Percentiles rank a stretch among this genome's conserved stretches.
These are phyloP conservation scores for Aciculosporium take DNA, from an alignment of 2,329 filamentous ascomycete genomes.

Conservation along the genomic window DNA sequence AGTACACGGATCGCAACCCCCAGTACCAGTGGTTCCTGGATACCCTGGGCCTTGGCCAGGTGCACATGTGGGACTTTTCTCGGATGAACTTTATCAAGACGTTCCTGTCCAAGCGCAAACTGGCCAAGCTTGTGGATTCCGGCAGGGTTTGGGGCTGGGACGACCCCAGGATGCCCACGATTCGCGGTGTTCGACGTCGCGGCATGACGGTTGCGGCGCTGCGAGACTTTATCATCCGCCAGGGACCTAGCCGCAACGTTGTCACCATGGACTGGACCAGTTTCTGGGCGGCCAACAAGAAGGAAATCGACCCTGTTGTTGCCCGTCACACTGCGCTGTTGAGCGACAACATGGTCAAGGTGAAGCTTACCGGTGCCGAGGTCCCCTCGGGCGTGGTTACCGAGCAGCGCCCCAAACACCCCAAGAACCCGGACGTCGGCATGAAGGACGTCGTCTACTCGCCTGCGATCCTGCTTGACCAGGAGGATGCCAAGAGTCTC, in stretches of 20 bases:
- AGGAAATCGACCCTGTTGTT: slow-evolving; percentile 64
- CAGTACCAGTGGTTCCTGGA: slow-evolving; percentile 80
- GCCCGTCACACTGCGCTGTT: slow-evolving; percentile 61
- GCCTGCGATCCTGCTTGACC: slow-evolving; percentile 64
- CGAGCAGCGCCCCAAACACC: slow-evolving; percentile 73
- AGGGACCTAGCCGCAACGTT: slow-evolving; percentile 72
- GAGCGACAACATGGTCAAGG: slow-evolving; percentile 56
- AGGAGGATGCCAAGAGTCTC: slow-evolving; percentile 72
- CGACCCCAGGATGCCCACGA: slow-evolving; percentile 74
- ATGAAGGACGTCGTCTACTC: slow-evolving; percentile 75
- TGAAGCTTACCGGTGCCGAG: slow-evolving; percentile 53
- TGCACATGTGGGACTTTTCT: slow-evolving; percentile 76
- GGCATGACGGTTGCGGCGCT: slow-evolving; percentile 69
- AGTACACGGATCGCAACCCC: slow-evolving; percentile 76
- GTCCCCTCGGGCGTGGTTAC: slow-evolving; percentile 46
- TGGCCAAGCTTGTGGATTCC: slow-evolving; percentile 67
- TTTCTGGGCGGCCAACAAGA: slow-evolving; percentile 65
- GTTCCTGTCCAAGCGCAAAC: slow-evolving; percentile 73
- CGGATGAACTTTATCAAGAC: slow-evolving; percentile 75
- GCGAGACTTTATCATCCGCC: slow-evolving; percentile 71
- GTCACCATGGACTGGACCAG: slow-evolving; percentile 72
- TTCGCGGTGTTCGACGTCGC: slow-evolving; percentile 62
- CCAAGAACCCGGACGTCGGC: slow-evolving; percentile 75
- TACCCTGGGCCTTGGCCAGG: slow-evolving; percentile 56
- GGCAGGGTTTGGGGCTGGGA: slow-evolving; percentile 75